These are phyloP conservation scores for Candida mesenterica DNA, from an alignment of 1,139 yeast genomes.

Conservation along the genomic window DNA sequence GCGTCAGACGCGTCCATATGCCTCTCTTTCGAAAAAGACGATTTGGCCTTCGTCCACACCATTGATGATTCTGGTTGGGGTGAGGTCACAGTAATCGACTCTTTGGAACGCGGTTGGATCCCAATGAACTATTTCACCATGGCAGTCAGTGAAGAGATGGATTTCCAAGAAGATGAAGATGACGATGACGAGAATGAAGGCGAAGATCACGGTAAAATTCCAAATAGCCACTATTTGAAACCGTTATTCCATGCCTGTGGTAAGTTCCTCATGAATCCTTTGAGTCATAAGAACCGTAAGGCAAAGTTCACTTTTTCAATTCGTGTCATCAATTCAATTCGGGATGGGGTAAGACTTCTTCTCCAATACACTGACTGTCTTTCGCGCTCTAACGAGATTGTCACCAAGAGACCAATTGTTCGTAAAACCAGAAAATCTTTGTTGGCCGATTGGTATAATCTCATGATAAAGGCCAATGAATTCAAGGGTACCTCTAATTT, in stretches of 20 bases:
- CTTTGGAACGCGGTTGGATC: conserved; percentile 89
- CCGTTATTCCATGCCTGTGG: conserved; percentile 74
- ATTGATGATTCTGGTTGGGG: conserved; percentile 98
- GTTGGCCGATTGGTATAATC: conserved; percentile 86
- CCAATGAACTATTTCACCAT: conserved; percentile 86
- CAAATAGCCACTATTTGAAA: conserved; percentile 48
- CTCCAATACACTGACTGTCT: conserved; percentile 80
- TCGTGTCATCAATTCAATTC: conserved; percentile 45
- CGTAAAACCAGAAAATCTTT: conserved; percentile 74
- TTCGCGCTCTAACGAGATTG: conserved; percentile 78
- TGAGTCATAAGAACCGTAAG: conserved; percentile 43
- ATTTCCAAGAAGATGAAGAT: conserved; percentile 17
- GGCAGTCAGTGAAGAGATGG: conserved; percentile 45
- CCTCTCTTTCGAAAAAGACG: conserved; percentile 75
- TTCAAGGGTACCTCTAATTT: conserved; percentile 70
- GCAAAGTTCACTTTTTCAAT: conserved; percentile 49
- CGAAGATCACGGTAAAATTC: conserved; percentile 27
- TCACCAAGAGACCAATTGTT: conserved; percentile 65
- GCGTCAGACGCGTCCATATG: conserved; percentile 75
- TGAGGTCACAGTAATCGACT: conserved; percentile 75
- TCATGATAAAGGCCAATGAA: conserved; percentile 84
- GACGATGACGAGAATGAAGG: conserved; percentile 15
- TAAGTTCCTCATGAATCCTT: conserved; percentile 69
- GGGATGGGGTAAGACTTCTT: conserved; percentile 80
- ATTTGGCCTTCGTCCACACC: conserved; percentile 82